Evolutionary conservation across 805 yeast species (phyloP).

Genomic region (Yarrowia deformans): DNA sequence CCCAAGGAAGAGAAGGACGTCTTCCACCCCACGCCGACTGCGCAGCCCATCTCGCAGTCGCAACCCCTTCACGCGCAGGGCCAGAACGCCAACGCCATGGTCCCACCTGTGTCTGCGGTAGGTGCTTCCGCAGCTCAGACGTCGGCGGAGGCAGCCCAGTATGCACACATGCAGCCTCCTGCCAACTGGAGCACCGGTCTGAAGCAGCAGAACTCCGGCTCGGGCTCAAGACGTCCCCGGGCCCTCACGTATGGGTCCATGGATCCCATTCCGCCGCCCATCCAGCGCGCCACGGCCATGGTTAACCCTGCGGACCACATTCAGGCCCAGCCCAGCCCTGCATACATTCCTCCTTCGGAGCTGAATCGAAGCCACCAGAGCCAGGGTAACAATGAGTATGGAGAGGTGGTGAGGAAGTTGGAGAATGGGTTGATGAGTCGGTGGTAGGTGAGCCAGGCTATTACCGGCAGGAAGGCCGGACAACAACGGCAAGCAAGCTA

Average conservation of each 20-base stretch:
- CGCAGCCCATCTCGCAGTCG: slow-evolving; percentile 33
- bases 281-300: slow-evolving; percentile 54
- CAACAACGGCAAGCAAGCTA: no score
- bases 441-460: no score
- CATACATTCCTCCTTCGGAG: slow-evolving; percentile 54
- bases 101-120: not conserved
- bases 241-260: slow-evolving; percentile 53
- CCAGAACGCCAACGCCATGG: slow-evolving; percentile 14
- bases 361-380: slow-evolving; percentile 39
- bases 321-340: slow-evolving; percentile 53
- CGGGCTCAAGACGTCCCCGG: slow-evolving; percentile 47
- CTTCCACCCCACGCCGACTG: slow-evolving; percentile 34
- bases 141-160: slow-evolving; percentile 15
- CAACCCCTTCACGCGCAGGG: slow-evolving; percentile 33
- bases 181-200: slow-evolving; percentile 32
- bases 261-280: slow-evolving; percentile 53
- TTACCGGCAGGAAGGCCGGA: no score
- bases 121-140: not conserved
- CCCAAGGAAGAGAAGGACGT: slow-evolving; percentile 39
- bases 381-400: slow-evolving; percentile 39
- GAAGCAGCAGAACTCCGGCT: slow-evolving; percentile 16
- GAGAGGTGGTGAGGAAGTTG: slow-evolving; percentile 48
- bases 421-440: slow-evolving; percentile 46
- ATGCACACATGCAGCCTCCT: slow-evolving; percentile 32
- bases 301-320: slow-evolving; percentile 52